These are phyloP conservation scores for Tylopilus sp. DNA, from an alignment of 768 basidiomycete species.

Conservation along the genomic window DNA sequence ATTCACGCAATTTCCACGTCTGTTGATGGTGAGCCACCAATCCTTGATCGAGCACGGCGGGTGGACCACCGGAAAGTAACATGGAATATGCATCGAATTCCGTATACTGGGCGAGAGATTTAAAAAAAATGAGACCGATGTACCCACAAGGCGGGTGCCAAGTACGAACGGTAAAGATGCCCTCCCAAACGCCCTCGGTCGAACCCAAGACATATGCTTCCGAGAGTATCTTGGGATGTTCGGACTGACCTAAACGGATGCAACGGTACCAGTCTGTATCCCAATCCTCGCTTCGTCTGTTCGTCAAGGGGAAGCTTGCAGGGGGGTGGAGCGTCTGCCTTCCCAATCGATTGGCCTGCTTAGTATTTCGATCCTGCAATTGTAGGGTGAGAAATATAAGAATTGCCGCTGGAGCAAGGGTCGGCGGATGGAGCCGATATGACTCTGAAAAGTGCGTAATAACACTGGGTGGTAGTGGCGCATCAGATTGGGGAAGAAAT, in stretches of 20 bases:
- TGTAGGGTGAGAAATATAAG: conserved; percentile 62
- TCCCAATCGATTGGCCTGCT: background rate
- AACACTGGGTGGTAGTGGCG: conserved; percentile 13
- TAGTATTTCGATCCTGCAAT: conserved; percentile 9
- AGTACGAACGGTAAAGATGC: conserved; percentile 62
- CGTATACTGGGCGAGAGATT: conserved; percentile 54
- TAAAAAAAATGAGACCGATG: background rate
- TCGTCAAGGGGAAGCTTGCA: conserved; percentile 4
- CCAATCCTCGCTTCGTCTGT: conserved; percentile 51
- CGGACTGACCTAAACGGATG: conserved; percentile 33
- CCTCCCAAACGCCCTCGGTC: conserved; percentile 79
- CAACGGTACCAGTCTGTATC: conserved; percentile 69
- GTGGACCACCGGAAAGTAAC: conserved; percentile 65
- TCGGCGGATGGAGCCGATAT: conserved; percentile 50
- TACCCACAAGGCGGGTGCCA: background rate
- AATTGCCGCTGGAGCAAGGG: conserved; percentile 69
- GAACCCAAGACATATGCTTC: conserved; percentile 61
- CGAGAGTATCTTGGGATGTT: conserved; percentile 34
- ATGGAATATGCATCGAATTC: conserved; percentile 84
- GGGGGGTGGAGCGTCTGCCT: conserved; percentile 13
- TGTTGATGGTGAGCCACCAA: conserved; percentile 82
- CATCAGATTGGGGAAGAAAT: conserved; percentile 40
- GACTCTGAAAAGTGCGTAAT: conserved; percentile 44
- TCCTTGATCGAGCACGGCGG: conserved; percentile 65
- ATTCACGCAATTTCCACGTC: conserved; percentile 84